Conservation (phyloP, 2,329 filamentous ascomycete species). For the Diplodia intermedia region DNA sequence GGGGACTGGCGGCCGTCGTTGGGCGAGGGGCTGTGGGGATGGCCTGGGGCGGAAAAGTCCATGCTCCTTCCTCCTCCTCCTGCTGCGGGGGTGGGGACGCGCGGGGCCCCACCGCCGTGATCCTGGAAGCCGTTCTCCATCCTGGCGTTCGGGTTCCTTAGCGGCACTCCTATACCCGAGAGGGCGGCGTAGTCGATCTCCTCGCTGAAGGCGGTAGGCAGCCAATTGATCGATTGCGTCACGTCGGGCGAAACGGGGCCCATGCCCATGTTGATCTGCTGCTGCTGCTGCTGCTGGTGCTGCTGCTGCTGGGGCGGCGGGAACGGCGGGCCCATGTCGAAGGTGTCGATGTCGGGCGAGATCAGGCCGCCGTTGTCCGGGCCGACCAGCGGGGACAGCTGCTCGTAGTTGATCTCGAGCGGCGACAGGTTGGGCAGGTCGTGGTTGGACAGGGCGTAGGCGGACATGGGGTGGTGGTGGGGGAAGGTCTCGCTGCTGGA, state of each 20-base stretch:
- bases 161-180: conserved; percentile 18
- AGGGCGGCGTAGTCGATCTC: conserved; percentile 26
- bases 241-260: background rate
- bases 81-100: background rate
- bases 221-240: conserved; percentile 21
- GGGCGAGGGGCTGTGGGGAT: background rate
- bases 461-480: conserved; percentile 2
- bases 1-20: conserved; percentile 1
- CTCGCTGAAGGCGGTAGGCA: conserved; percentile 12
- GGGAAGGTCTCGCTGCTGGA: conserved; percentile 24
- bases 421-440: background rate
- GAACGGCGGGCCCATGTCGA: conserved; percentile 9
- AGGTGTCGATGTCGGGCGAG: conserved; percentile 20
- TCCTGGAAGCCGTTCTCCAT: background rate
- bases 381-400: conserved; percentile 4
- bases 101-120: background rate
- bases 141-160: conserved; percentile 5
- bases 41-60: background rate
- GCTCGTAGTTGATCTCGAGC: conserved; percentile 27
- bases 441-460: conserved; percentile 8
- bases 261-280: background rate
- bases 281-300: background rate
- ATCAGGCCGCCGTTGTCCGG: conserved; percentile 6
- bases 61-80: background rate
- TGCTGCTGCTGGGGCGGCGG: background rate